These are phyloP conservation scores for Gyromitra esculenta DNA, from an alignment of 2,329 filamentous ascomycete species.

Conservation along the genomic window DNA sequence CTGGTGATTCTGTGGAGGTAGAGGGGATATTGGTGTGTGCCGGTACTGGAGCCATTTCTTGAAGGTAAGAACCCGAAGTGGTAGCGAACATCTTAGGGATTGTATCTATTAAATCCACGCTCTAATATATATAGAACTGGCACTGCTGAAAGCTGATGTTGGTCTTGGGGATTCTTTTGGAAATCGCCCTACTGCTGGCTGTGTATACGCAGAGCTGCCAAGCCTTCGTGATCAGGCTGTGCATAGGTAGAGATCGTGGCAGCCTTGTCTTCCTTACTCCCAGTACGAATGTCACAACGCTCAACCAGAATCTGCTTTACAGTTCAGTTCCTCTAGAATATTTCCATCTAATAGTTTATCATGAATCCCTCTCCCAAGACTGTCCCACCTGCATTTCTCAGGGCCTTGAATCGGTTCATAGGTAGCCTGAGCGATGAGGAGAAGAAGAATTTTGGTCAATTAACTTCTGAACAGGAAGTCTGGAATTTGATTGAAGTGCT, in stretches of 20 bases:
- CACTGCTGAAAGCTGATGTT: background rate
- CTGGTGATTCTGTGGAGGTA: background rate
- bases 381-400: conserved; percentile 18
- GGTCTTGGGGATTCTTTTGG: background rate
- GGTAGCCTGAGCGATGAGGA: conserved; percentile 24
- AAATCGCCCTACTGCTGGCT: too few species aligned
- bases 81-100: background rate
- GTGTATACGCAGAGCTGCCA: too few species aligned
- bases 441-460: conserved; percentile 20
- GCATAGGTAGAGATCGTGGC: background rate
- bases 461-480: conserved; percentile 33
- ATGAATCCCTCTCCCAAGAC: background rate
- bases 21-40: background rate
- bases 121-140: background rate
- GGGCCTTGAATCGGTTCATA: conserved; percentile 23
- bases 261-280: background rate
- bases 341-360: background rate
- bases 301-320: background rate
- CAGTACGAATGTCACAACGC: background rate
- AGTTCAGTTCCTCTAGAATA: background rate
- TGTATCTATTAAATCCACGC: background rate
- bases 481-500: conserved; percentile 24
- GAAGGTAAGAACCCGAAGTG: background rate
- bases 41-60: background rate
- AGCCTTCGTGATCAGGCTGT: too few species aligned